Evolutionary conservation across 2,329 filamentous ascomycete species (phyloP), one percentile per base, ranked within the genome.

Genomic region (Madurella mycetomatis): DNA sequence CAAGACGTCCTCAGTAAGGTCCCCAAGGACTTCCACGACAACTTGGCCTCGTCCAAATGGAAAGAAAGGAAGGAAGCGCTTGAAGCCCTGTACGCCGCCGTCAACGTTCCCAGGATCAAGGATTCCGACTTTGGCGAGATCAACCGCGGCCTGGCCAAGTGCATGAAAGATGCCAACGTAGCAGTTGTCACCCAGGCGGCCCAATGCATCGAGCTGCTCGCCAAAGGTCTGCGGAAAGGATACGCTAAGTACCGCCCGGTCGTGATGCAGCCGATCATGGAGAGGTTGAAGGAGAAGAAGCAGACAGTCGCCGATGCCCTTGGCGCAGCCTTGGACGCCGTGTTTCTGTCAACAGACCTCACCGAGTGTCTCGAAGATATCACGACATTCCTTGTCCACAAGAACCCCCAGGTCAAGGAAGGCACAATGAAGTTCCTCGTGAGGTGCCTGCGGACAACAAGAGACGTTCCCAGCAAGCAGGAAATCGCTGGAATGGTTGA

Each of bases 141-240:
- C 62, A 84, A 89, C 53, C 82, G 89, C 57, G 86, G 84, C 4
- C 79, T 97, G 51, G 92, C 94, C 43, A 99, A 97, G 72, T 90
- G 84, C 64, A 99, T 99, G 94, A 99, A 99, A 72, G 95, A 99
- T 64, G 94, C 95, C 64, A 99, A 99, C 67, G 87, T 99, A 62
- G 87, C 90, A 5, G 94, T 97, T 47, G 94, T 96, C 17, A 94
- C 88, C 1, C 86, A 94, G 60, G 92, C 95, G 5, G 94, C 92
- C 2, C 92, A 95, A 65, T 96, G 92, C 71, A 87, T 96, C 34
- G 92, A 97, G 65, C 81, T 88, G 30, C 76, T 99, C 25, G 92
- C 92, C 44, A 94, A 90, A 65, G 94, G 94, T 47, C 69, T 99
- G 57, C 85, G 90, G 43, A 85, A 82, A 64, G 74, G 79, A 19